phyloP scores from a whole-genome alignment of 768 basidiomycete species.

The Pholiota molesta region DNA sequence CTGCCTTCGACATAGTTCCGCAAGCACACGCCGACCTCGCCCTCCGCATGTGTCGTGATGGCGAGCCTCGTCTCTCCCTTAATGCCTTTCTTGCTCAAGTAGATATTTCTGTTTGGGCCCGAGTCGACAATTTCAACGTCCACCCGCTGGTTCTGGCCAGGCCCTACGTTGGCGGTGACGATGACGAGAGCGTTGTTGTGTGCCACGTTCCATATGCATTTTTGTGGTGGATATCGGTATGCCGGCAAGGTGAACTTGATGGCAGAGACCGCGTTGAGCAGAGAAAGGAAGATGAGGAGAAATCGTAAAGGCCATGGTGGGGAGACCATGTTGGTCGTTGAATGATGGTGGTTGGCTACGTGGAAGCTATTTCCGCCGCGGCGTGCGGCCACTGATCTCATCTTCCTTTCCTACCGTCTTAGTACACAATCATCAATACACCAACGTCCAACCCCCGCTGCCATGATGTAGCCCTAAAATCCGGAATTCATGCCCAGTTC shows the following conservation, averaged over 20 bases:
- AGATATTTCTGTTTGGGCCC: constrained; percentile 81
- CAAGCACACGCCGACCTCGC: constrained; percentile 96
- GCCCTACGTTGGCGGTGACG: constrained; percentile 91
- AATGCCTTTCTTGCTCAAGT: constrained; percentile 86
- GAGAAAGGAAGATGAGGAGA: constrained; percentile 27
- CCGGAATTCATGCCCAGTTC: too few species aligned
- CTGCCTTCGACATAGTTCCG: constrained; percentile 77
- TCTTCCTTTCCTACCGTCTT: background rate
- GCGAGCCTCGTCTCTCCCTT: constrained; percentile 92
- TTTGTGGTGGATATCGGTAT: constrained; percentile 69
- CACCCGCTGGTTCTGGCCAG: constrained; percentile 75
- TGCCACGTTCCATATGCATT: constrained; percentile 96
- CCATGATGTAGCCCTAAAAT: too few species aligned
- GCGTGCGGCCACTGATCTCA: background rate
- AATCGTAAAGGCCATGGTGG: constrained; percentile 21
- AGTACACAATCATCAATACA: too few species aligned
- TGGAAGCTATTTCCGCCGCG: constrained; percentile 3
- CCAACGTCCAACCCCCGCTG: too few species aligned
- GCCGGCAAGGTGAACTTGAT: constrained; percentile 88
- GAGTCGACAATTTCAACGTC: constrained; percentile 97
- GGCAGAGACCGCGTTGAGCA: constrained; percentile 44
- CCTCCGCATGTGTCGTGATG: constrained; percentile 90
- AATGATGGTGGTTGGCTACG: constrained; percentile 7
- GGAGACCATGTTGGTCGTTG: constrained; percentile 17
- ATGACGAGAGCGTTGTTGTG: constrained; percentile 89